Base-by-base conservation (phyloP, 305 asterid species). In the Fraxinus baroniana region DNA sequence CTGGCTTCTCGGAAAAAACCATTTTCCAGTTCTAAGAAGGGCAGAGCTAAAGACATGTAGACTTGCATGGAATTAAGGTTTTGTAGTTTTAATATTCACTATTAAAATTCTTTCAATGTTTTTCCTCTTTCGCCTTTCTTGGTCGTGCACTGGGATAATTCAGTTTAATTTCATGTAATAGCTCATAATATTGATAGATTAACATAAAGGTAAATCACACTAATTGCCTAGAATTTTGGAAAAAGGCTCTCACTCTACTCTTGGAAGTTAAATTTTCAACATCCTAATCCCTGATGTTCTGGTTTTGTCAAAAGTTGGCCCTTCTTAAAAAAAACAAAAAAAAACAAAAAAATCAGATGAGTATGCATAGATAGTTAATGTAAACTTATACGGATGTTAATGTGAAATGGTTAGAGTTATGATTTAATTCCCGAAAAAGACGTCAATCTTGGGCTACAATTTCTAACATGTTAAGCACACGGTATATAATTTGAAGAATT, bases 41-140 rank as follows among this genome's bases (percentile, higher is more conserved):
- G 74, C 87, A 28, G 89, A 88, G 82, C 84, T 86, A 0, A 85
- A 80, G 84, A 85, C 88, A 85, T 81, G 90, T 85, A 82, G 88
- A 87, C 76, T 81, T 87, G 74, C 90, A 85, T 20, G 82, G 90
- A 1, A 72, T 79, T 33, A 78, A 86, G 90, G 90, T 87, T 26
- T 52, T 17, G 64, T 66, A n/a, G 4, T 33, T 55, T 55, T 8
- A 33, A 76, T 68, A 30, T 4, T 30, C 4, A 52, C 30, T 30
- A 52, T 33, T 30, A 15, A 17, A 30, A 24, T 32, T 78, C 33
- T 30, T 57, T 7, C 52, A 15, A 66, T 22, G 28, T 39, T 62
- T 52, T 33, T 68, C 3, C 52, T 41, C 62, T 49, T 13, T 49
- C 20, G 20, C 62, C n/a, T 49, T 49, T 49, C 20, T 49, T 49